Evolutionary conservation across 495 filamentous ascomycete species (phyloP).

Genomic region (Podospora australis): DNA sequence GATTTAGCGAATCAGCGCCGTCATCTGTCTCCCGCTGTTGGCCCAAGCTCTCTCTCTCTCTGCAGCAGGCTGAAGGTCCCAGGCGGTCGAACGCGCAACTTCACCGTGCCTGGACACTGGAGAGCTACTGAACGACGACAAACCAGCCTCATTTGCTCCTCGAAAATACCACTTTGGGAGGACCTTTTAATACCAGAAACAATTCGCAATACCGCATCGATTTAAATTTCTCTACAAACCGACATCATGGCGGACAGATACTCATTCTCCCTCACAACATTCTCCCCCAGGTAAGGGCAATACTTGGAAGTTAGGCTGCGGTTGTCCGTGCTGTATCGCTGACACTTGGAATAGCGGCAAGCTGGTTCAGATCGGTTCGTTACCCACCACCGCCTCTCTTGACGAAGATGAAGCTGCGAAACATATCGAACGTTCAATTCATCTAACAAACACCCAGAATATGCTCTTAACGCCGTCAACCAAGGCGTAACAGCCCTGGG

Average conservation of each 20-base stretch:
- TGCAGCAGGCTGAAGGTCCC: constrained; percentile 1
- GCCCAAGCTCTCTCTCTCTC: constrained; percentile 22
- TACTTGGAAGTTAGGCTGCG: neutral
- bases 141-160: constrained; percentile 12
- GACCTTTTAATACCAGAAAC: constrained; percentile 2
- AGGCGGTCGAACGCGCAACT: constrained; percentile 30
- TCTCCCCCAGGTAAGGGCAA: constrained; percentile 99
- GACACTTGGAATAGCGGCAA: constrained; percentile 67
- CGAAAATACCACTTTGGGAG: constrained; percentile 1
- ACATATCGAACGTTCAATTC: neutral
- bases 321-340: constrained; percentile 22
- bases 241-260: constrained; percentile 91
- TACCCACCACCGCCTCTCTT: neutral
- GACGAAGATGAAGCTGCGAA: neutral
- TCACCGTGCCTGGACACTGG: constrained; percentile 22
- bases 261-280: constrained; percentile 98
- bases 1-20: constrained; percentile 10
- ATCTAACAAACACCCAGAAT: constrained; percentile 57
- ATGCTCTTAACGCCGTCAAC: constrained; percentile 98
- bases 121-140: constrained; percentile 15
- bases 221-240: neutral
- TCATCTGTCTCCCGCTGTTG: constrained; percentile 8
- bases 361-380: constrained; percentile 75
- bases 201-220: constrained; percentile 8
- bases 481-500: constrained; percentile 96